Percentiles rank a stretch among this genome's conserved stretches.
phyloP scores from a whole-genome alignment of 805 yeast genomes.

The Wickerhamiella allomyrinae region DNA sequence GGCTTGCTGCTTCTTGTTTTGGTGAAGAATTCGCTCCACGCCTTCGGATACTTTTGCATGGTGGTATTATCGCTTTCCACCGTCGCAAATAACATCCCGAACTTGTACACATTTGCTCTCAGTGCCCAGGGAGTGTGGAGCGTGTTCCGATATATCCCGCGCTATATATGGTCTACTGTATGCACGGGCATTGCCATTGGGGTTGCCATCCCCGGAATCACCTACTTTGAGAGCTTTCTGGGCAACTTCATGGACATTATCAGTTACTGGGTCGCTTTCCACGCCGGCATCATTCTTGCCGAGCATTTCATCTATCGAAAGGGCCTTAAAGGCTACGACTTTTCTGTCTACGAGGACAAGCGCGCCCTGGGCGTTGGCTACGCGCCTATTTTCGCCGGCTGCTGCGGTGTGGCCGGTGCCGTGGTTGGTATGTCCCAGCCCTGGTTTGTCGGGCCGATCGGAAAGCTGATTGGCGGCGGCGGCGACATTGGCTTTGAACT shows the following conservation, averaged over 20 bases:
- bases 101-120: constrained; percentile 80
- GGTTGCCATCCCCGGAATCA: constrained; percentile 78
- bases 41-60: constrained; percentile 81
- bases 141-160: constrained; percentile 58
- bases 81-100: constrained; percentile 83
- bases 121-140: constrained; percentile 79
- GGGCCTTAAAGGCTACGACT: constrained; percentile 47
- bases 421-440: constrained; percentile 78
- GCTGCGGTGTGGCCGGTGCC: constrained; percentile 75
- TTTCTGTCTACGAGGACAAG: constrained; percentile 45
- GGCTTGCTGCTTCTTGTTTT: constrained; percentile 71
- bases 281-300: constrained; percentile 56
- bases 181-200: constrained; percentile 72
- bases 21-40: constrained; percentile 67
- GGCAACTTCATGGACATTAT: constrained; percentile 80
- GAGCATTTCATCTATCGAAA: constrained; percentile 73
- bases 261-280: constrained; percentile 82
- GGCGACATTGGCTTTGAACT: constrained; percentile 85
- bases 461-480: constrained; percentile 48
- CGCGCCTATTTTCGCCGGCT: constrained; percentile 67
- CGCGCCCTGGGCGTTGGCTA: constrained; percentile 53
- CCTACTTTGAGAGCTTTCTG: constrained; percentile 58
- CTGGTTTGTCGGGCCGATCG: constrained; percentile 69
- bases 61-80: constrained; percentile 76
- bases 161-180: constrained; percentile 64